Base-by-base conservation (phyloP, 345 rosid genomes). In the Pistacia atlantica region DNA sequence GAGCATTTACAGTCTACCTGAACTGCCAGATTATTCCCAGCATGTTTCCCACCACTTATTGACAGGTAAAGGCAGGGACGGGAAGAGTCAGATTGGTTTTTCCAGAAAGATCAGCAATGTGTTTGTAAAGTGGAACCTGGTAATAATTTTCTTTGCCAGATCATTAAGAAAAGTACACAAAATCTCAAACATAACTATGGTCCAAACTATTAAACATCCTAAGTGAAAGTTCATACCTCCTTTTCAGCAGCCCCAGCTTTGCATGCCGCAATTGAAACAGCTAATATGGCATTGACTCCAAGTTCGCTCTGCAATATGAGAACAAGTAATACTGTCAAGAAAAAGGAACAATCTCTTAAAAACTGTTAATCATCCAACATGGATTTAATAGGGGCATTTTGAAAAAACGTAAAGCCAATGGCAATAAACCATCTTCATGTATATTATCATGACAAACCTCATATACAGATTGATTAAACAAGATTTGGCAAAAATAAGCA, bases 211-310 rank as follows among this genome's bases (percentile, higher is more conserved):
- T 28, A 52, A 20, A 48, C 64, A 61, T 76, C 63, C 33, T 22
- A 33, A 33, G 56, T 31, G 55, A 66, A 70, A 14, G 65, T 7
- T 63, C 74, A 61, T 84, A 83, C 97, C 95, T 94, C 98, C 81
- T 90, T 96, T 87, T 90, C 97, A 79, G 97, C 99, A 82, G 99
- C 99, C 64, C 99, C 99, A 82, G 99, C 99, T 82, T 91, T 96
- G 85, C 99, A 96, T 64, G 98, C 99, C 84, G 99, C 98, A 65
- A 96, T 87, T 49, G 99, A 92, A 63, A 96, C 97, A 77, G 99
- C 99, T 79, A 92, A 78, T 66, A 94, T 87, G 72, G 99, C 98
- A 80, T 96, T 96, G 62, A 89, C 95, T 64, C 98, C 99, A 71
- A 96, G 98, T 79, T 94, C 97, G 80, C 81, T 75, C 99, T 92